Evolutionary conservation across 2,329 filamentous ascomycete species (phyloP).

Genomic region (Alternaria tenuissima): DNA sequence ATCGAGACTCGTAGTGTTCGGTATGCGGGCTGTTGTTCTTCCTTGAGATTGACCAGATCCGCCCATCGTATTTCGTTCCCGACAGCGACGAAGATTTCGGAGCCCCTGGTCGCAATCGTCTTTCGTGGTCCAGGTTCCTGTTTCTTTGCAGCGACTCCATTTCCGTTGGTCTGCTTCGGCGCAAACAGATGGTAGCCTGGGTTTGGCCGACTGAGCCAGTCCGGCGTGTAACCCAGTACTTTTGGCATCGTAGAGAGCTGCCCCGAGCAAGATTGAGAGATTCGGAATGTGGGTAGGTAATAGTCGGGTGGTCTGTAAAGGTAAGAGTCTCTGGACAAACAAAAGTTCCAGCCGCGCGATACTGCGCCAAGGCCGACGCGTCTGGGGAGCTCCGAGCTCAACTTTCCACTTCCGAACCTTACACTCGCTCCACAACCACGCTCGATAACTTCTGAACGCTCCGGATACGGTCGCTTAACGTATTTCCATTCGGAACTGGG

Average conservation of each 20-base stretch:
- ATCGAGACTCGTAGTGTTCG: constrained; percentile 75
- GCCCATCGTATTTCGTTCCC: constrained; percentile 94
- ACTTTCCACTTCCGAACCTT: constrained; percentile 4
- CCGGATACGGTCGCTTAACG: constrained; percentile 9
- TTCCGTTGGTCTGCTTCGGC: constrained; percentile 55
- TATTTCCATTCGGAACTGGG: neutral
- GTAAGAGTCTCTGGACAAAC: constrained; percentile 14
- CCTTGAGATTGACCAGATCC: constrained; percentile 82
- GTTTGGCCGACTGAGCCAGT: constrained; percentile 82
- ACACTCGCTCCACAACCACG: constrained; percentile 1
- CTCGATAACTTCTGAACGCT: neutral
- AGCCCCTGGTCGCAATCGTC: constrained; percentile 81
- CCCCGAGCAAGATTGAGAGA: neutral
- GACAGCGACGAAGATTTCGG: constrained; percentile 87
- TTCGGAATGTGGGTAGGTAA: constrained; percentile 10
- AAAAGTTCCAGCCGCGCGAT: constrained; percentile 23
- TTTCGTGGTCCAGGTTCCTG: constrained; percentile 54
- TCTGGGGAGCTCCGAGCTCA: constrained; percentile 24
- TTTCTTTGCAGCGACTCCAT: constrained; percentile 37
- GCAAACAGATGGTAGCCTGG: constrained; percentile 81
- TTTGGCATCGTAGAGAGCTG: constrained; percentile 73
- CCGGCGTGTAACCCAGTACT: constrained; percentile 83
- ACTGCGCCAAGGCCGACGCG: constrained; percentile 19
- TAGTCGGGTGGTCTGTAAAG: constrained; percentile 4
- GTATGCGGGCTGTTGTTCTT: constrained; percentile 45